These are phyloP conservation scores for Trichocomaceae sp. DNA, from an alignment of 2,329 filamentous ascomycete genomes.

Conservation along the genomic window DNA sequence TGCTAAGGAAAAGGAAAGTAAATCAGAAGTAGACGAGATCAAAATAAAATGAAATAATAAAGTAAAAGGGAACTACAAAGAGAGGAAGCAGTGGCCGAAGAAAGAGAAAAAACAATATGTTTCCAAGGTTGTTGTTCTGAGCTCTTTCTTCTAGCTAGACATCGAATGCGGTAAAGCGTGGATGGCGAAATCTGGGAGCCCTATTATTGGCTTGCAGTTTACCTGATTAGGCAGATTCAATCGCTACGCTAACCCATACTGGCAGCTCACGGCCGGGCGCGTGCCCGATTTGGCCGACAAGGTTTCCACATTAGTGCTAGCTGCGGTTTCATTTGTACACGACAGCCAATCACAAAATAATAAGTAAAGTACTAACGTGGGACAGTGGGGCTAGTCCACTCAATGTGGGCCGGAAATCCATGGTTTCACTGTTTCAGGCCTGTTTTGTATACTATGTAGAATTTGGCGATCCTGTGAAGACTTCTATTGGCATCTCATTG, in stretches of 20 bases:
- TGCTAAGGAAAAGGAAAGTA: background rate
- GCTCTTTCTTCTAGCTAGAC: too few species aligned
- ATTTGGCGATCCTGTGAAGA: background rate
- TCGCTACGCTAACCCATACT: background rate
- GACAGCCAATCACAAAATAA: background rate
- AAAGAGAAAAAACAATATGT: background rate
- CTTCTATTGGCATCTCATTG: background rate
- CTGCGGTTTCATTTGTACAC: too few species aligned
- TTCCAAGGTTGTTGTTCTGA: background rate
- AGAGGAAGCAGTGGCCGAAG: background rate
- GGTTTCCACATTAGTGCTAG: background rate
- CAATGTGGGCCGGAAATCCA: too few species aligned
- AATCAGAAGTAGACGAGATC: background rate
- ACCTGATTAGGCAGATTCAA: background rate
- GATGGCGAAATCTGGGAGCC: background rate
- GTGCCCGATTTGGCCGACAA: background rate
- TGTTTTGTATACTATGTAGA: background rate
- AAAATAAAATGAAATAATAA: background rate
- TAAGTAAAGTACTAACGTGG: background rate
- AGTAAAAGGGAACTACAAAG: background rate
- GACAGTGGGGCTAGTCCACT: too few species aligned
- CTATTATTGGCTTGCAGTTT: background rate
- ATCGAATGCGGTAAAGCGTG: background rate
- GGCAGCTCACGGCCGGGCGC: background rate
- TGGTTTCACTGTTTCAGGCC: too few species aligned